Base-by-base conservation (phyloP, 345 rosid species). In the Moringa oleifera region DNA sequence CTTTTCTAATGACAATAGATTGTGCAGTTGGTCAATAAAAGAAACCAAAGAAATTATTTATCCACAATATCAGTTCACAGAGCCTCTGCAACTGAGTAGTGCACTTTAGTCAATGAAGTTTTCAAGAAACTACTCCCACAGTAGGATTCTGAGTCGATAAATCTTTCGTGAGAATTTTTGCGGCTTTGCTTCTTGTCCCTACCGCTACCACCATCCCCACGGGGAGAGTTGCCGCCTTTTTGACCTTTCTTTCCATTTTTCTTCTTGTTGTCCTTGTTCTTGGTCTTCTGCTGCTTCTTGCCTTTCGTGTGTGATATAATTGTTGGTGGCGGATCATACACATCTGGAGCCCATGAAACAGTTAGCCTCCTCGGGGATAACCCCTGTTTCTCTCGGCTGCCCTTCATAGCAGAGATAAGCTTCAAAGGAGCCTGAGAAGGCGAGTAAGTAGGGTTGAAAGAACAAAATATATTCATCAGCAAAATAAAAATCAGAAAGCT, bases 311-410 rank as follows among this genome's bases (percentile, higher is more conserved):
- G 97, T 16, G 88, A 82, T 20, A 77, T 72, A 15, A 86, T 79
- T 8, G 92, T 78, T 12, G 97, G 97, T 46, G 71, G 75, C 16
- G 99, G 99, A 71, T 94, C 99, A 61, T 88, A 86, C 53, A 94
- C 97, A 25, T 94, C 96, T 25, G 82, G 79, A 2, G 97, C 93
- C 99, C 97, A 94, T 64, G 79, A 72, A 57, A 94, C 91, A 20
- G 45, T 72, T 41, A 81, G 68, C 62, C 77, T 79, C 73, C 45
- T 68, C 2, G 81, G 76, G 24, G 83, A 23, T 45, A 63, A 71
- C 12, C 85, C 92, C 59, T 54, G 68, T 68, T 84, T 88, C 71
- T 84, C 90, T 6, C 95, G 86, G 68, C 91, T 79, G 13, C 97
- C 99, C 79, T 90, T 94, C 64, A 90, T 66, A 50, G 97, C 96